phyloP scores from a whole-genome alignment of 2,329 filamentous ascomycete species.

The Cryphonectria parasitica region DNA sequence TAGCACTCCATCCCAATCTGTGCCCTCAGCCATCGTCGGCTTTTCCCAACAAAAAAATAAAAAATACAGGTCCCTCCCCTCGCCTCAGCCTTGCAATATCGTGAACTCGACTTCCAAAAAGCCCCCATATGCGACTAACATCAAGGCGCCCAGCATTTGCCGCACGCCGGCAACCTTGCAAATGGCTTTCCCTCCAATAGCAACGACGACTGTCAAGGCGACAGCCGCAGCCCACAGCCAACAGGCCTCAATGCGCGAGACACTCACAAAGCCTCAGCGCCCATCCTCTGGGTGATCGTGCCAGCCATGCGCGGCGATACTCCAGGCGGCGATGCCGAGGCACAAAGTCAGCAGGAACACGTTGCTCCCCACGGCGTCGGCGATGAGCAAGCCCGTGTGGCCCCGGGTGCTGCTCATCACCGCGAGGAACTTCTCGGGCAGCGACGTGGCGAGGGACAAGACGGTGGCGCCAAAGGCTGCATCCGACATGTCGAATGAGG shows the following conservation, averaged over 20 bases:
- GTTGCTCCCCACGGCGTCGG: slow-evolving; percentile 57
- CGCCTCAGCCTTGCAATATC: slow-evolving; percentile 19
- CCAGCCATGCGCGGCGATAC: slow-evolving; percentile 25
- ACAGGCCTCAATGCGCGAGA: slow-evolving; percentile 28
- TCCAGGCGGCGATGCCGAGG: slow-evolving; percentile 41
- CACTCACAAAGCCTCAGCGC: slow-evolving; percentile 13
- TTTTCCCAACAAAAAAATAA: background rate
- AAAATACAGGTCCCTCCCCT: too few relatives aligned
- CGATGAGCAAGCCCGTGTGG: slow-evolving; percentile 53
- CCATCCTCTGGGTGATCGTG: slow-evolving; percentile 26
- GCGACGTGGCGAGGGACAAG: slow-evolving; percentile 47
- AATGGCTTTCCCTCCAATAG: slow-evolving; percentile 20
- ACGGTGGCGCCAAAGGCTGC: slow-evolving; percentile 29
- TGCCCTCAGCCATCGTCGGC: background rate
- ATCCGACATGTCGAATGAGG: slow-evolving; percentile 29
- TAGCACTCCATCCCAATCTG: too few relatives aligned
- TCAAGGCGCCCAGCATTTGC: slow-evolving; percentile 24
- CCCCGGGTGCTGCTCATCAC: slow-evolving; percentile 51
- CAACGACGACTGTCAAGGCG: slow-evolving; percentile 13
- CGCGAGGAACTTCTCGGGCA: slow-evolving; percentile 58
- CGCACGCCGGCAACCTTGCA: slow-evolving; percentile 24
- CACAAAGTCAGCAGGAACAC: slow-evolving; percentile 58
- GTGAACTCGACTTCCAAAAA: slow-evolving; percentile 27
- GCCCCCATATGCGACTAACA: slow-evolving; percentile 27
- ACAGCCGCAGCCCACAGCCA: slow-evolving; percentile 27